phyloP scores from a whole-genome alignment of 768 basidiomycete genomes.

The Pholiota conissans region DNA sequence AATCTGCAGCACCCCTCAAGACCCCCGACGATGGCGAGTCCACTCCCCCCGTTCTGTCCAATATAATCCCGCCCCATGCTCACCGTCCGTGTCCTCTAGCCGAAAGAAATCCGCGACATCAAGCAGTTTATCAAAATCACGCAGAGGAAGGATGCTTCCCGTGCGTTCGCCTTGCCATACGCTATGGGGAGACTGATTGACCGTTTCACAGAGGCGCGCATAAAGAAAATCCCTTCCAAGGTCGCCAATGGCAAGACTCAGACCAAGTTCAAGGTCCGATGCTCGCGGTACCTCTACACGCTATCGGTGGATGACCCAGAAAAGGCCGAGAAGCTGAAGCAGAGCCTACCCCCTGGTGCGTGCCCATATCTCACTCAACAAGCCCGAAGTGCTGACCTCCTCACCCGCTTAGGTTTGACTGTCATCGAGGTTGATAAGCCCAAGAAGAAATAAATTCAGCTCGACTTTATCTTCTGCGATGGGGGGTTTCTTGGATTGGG shows the following conservation, averaged over 20 bases:
- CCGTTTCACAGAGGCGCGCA: conserved; percentile 77
- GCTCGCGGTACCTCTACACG: conserved; percentile 97
- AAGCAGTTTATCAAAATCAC: conserved; percentile 98
- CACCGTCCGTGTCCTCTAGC: conserved; percentile 46
- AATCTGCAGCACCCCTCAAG: conserved; percentile 26
- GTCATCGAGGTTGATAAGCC: conserved; percentile 72
- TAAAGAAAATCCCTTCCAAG: conserved; percentile 88
- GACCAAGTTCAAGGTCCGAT: conserved; percentile 99
- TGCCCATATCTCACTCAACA: conserved; percentile 9
- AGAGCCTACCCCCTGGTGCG: conserved; percentile 92
- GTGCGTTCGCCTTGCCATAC: conserved; percentile 52
- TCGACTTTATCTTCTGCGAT: conserved; percentile 13
- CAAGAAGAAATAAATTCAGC: conserved; percentile 70
- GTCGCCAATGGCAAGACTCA: conserved; percentile 68
- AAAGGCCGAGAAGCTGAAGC: conserved; percentile 97
- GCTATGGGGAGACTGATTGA: conserved; percentile 2
- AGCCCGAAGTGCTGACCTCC: background rate
- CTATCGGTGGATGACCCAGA: conserved; percentile 92
- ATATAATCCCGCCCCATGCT: background rate
- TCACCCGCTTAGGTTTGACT: conserved; percentile 51
- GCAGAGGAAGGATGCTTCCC: conserved; percentile 93
- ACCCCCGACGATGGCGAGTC: conserved; percentile 42
- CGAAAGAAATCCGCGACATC: conserved; percentile 97
- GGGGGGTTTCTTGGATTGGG: conserved; percentile 22
- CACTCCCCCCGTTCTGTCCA: conserved; percentile 8